Evolutionary conservation across 805 yeast species (phyloP).

Genomic region (Scheffersomyces spartinae): DNA sequence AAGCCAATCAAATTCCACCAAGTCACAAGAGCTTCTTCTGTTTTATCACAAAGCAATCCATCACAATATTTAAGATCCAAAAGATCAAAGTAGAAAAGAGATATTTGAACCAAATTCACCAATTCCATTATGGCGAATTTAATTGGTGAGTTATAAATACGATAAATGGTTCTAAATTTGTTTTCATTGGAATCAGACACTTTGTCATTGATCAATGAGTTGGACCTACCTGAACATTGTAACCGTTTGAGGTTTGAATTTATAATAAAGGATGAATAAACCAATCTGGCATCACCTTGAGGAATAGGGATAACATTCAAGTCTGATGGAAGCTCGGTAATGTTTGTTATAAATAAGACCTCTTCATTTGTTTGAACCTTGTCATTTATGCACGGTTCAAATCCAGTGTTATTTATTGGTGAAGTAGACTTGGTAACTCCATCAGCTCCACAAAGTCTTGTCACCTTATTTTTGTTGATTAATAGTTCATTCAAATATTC

Average conservation of each 20-base stretch:
- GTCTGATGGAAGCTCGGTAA: constrained; percentile 70
- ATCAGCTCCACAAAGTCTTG: too few relatives aligned
- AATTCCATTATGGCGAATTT: constrained; percentile 63
- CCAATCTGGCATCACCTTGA: constrained; percentile 39
- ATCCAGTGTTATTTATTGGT: constrained; percentile 29
- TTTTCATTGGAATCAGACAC: constrained; percentile 73
- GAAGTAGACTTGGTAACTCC: too few relatives aligned
- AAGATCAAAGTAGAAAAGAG: constrained; percentile 66
- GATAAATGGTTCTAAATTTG: constrained; percentile 68
- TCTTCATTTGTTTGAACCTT: too few relatives aligned
- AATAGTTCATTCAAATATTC: constrained; percentile 56
- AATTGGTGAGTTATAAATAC: constrained; percentile 38
- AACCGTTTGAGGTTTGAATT: constrained; percentile 69
- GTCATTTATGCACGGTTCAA: too few relatives aligned
- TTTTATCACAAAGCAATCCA: constrained; percentile 72
- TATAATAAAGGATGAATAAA: constrained; percentile 50
- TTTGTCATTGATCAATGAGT: constrained; percentile 47
- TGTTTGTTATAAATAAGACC: constrained; percentile 62
- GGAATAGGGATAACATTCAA: constrained; percentile 62
- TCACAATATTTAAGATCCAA: constrained; percentile 63
- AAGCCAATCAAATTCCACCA: constrained; percentile 82
- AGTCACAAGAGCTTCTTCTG: constrained; percentile 53
- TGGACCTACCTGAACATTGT: constrained; percentile 79
- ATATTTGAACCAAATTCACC: constrained; percentile 62
- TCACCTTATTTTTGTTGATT: constrained; percentile 58